Evolutionary conservation across 177 flowering plant species (phyloP), one percentile per base, ranked within the genome.

Genomic region (Vitis hybrid): DNA sequence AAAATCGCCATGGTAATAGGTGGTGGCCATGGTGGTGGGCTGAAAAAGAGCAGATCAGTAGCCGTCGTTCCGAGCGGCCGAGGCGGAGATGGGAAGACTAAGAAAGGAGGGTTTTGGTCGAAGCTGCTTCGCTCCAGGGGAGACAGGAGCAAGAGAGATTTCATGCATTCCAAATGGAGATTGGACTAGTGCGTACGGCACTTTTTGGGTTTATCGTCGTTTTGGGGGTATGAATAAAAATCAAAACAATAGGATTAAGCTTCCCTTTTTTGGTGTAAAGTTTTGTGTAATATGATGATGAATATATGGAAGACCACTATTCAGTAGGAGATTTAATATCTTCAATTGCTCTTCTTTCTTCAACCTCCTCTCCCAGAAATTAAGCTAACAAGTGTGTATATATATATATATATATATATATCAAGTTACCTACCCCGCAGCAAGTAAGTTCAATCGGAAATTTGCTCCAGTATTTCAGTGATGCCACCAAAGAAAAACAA

Each of bases 31-130:
- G 26, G 22, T 62, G 71, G 59, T 53, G 55, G 48, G 58, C 52
- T 82, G 69, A 72, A 55, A 81, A 79, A 76, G 79, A 80, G 85
- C 62, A 66, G 78, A 59, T 84, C 86, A 29, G 1, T 82, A 22
- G 75, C 74, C 22, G 55, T 75, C 51, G 60, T 65, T 26, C n/a
- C 71, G 15, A 69, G 68, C 31, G 57, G 56, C 6, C 15, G 63
- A 53, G 71, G 7, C 5, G 73, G 61, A 2, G 79, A 50, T 15
- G 39, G 5, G 39, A 8, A 16, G n/a, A 39, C 58, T 58, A 55
- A 58, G 74, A 75, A 70, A 19, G 52, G 62, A 2, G 86, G 86
- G 77, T 84, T 84, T 69, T 84, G 87, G 86, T 73, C 78, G 16
- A 82, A 74, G 71, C 72, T 84, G 77, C 74, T 79, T 51, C 19